These are phyloP conservation scores for Pseudisothecium myosuroides DNA, from an alignment of 225 moss, liverwort and hornwort species.

Conservation along the genomic window DNA sequence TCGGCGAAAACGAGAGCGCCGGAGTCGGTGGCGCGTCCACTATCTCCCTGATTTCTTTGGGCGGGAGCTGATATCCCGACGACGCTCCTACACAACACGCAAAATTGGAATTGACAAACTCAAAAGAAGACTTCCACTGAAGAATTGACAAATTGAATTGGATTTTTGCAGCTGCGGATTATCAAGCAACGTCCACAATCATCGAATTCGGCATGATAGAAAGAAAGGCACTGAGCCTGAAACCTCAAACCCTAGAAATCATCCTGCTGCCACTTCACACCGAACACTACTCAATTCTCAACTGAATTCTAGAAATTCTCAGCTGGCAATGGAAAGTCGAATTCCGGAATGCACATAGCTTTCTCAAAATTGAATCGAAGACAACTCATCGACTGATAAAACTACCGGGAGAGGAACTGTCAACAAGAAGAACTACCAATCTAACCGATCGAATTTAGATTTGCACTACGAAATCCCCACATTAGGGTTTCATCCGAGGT, in stretches of 20 bases:
- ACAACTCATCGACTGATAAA: background rate
- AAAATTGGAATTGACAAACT: background rate
- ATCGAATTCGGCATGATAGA: background rate
- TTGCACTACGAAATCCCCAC: background rate
- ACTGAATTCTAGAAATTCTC: background rate
- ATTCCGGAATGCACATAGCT: background rate
- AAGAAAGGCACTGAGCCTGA: background rate
- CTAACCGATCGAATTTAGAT: background rate
- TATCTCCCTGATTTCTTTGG: conserved; percentile 41
- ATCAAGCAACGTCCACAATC: background rate
- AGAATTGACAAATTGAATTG: too few species aligned
- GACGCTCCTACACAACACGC: background rate
- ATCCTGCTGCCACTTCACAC: background rate
- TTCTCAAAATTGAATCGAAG: background rate
- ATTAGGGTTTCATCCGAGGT: background rate
- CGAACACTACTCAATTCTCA: background rate
- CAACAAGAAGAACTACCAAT: background rate
- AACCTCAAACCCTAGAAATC: background rate
- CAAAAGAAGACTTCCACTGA: background rate
- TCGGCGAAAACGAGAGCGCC: conserved; percentile 52
- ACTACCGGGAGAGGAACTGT: background rate
- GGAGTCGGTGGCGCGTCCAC: conserved; percentile 57
- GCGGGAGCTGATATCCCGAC: conserved; percentile 36
- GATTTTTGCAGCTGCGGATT: background rate
- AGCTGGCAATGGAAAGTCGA: background rate